A percentile compares a stretch with the other conserved stretches of the same genome.
Conservation (phyloP, 805 yeast genomes). For the Candida sithepensis region DNA sequence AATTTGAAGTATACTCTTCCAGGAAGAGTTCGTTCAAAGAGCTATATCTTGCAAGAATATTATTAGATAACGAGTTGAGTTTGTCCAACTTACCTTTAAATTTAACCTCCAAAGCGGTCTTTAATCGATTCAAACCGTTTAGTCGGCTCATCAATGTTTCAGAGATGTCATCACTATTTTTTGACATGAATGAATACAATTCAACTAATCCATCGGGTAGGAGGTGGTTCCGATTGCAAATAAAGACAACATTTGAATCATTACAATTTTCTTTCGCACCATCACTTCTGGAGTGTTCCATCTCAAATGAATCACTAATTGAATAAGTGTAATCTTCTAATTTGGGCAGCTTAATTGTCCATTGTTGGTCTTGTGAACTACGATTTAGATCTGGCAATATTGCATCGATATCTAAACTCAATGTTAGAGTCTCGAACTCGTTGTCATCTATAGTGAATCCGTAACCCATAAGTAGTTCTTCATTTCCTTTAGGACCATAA, state of each 20-base stretch:
- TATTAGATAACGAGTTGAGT: constrained; percentile 6
- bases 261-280: neutral
- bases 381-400: constrained; percentile 3
- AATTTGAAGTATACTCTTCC: constrained; percentile 6
- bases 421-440: constrained; percentile 52
- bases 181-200: constrained; percentile 52
- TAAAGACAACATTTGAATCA: constrained; percentile 15
- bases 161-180: constrained; percentile 41
- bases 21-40: constrained; percentile 3
- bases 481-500: constrained; percentile 87
- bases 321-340: constrained; percentile 28
- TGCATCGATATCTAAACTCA: constrained; percentile 52
- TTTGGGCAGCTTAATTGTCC: constrained; percentile 24
- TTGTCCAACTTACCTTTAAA: constrained; percentile 21
- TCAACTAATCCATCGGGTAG: constrained; percentile 45
- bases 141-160: constrained; percentile 50
- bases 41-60: neutral
- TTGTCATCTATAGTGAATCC: constrained; percentile 68
- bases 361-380: constrained; percentile 7
- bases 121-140: constrained; percentile 58
- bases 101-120: constrained; percentile 51
- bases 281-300: neutral
- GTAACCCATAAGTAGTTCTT: constrained; percentile 74
- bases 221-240: constrained; percentile 26
- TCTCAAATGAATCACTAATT: constrained; percentile 9